Evolutionary conservation across 805 yeast species (phyloP), one percentile per base, ranked within the genome.

Genomic region (Hagleromyces aurorensis): DNA sequence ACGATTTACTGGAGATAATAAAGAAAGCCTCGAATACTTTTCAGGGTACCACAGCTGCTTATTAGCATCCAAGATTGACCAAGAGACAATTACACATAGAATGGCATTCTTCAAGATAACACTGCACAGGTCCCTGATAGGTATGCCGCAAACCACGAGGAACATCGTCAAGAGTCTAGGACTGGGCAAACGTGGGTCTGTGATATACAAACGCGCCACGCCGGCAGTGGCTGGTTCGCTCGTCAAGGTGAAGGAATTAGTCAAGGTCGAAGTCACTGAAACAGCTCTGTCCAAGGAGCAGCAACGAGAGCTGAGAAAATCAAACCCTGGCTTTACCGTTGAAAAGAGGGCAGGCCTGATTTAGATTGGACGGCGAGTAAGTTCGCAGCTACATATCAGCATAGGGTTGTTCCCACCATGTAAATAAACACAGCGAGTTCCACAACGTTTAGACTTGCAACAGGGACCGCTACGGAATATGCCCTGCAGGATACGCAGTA

Each of bases 161-260:
- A 70, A 70, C 36, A 76, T 86, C 6, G 72, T 84, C 16, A 61
- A 67, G 34, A 69, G 80, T 6, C 64, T 89, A 37, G 97, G 97
- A 0, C 70, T 89, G 30, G 70, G 67, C 31, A 74, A 68, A 46
- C 74, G 91, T 45, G 83, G 87, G 30, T 76, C 77, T 21, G 70
- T 78, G 2, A 77, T 75, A 3, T 87, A 79, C 58, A 87, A 76
- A 47, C 59, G 62, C 26, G 84, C 82, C 4, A 67, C 79, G 8
- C 86, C 93, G 10, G 72, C 78, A 19, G 71, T 78, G 36, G 96
- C 97, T 3, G 95, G 94, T 55, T 76, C 78, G 64, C 68, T 89
- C 33, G 73, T 84, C 18, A 65, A 69, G 36, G 83, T 89, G 25
- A 89, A 89, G 57, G 96, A 89, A 55, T 64, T 89, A 33, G 87